Evolutionary conservation across 345 rosid genomes (phyloP), one percentile per base, ranked within the genome.

Genomic region (Populus davidiana): DNA sequence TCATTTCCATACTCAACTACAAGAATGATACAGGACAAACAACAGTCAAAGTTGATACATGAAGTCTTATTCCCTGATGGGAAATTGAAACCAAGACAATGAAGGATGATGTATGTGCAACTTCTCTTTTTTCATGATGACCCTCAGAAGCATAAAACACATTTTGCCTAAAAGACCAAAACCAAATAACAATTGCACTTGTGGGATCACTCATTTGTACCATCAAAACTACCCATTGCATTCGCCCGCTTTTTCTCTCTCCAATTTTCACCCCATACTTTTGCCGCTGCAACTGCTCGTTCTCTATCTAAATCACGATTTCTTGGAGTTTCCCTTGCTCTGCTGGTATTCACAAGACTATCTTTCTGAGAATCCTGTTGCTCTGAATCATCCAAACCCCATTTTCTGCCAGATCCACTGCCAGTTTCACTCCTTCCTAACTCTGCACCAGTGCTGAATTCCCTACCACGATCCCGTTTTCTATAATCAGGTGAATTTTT

Each of bases 231-330:
- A 31, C 92, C 92, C 76, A 86, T 82, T 47, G 90, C 87, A 38
- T 87, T 86, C 29, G 91, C 94, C 44, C 93, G 84, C 80, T 93
- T 96, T 80, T 86, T 92, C 83, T 92, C 98, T 76, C 99, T 88
- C 98, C 90, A 93, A 79, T 93, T 93, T 86, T 96, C 98, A 33
- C 99, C 99, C 99, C 99, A 96, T 49, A 96, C 97, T 79, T 93
- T 96, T 0, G 99, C 99, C 73, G 88, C 98, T 0, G 99, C 99
- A 18, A 96, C 99, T 6, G 99, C 99, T 8, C 97, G 87, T 83
- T 96, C 96, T 81, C 99, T 90, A 84, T 96, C 98, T 43, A 93
- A 87, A 86, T 89, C 97, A 4, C 96, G 86, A 71, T 91, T 92
- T 81, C 96, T 86, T 25, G 93, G 91, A 43, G 90, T 84, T 72